Conservation (phyloP, 257 asterid species). For the Nicotiana tabacum region DNA sequence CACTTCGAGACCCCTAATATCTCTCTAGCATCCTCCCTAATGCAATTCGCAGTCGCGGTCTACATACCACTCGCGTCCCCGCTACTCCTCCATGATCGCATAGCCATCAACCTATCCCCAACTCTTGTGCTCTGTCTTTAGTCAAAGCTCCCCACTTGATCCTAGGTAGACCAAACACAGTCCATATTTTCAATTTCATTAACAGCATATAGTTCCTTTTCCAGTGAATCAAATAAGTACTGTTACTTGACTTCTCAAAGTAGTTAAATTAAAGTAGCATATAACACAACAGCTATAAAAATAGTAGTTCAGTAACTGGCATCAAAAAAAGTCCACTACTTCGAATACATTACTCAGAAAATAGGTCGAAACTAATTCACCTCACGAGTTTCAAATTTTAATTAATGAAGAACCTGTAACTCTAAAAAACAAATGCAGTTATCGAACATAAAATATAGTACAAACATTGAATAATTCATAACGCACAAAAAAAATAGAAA, state of each 20-base stretch:
- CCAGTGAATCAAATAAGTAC: neutral
- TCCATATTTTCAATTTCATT: neutral
- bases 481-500: neutral
- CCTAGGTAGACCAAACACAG: too few species aligned
- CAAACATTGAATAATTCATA: neutral
- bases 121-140: too few species aligned
- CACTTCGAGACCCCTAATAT: too few species aligned
- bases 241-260: neutral
- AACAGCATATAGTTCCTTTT: neutral
- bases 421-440: neutral
- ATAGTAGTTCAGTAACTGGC: neutral
- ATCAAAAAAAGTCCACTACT: neutral
- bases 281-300: neutral
- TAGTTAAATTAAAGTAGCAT: neutral
- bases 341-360: neutral
- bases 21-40: too few species aligned
- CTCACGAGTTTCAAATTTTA: neutral
- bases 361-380: neutral
- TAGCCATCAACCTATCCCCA: too few species aligned
- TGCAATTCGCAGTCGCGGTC: too few species aligned
- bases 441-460: neutral
- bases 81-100: too few species aligned
- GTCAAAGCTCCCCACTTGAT: too few species aligned
- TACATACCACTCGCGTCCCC: too few species aligned
- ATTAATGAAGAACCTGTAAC: neutral